A percentile compares a stretch with the other conserved stretches of the same genome.
Conservation (phyloP, 768 basidiomycete genomes). For the Multifurca ochricompacta region DNA sequence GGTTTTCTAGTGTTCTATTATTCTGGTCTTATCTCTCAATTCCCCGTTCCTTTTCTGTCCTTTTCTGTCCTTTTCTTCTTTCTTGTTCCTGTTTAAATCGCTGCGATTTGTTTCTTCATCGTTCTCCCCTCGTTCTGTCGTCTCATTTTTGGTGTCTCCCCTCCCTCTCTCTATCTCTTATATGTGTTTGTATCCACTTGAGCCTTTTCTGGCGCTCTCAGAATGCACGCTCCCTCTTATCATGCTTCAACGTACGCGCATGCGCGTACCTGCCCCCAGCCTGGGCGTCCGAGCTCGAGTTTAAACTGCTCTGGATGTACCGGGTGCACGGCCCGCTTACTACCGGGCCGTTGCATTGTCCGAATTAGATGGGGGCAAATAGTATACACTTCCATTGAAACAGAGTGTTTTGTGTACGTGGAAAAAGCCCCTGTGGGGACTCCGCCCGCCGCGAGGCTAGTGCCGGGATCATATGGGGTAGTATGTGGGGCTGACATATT, state of each 20-base stretch:
- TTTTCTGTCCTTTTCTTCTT: neutral
- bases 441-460: slow-evolving; percentile 67
- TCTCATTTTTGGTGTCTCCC: neutral
- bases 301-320: slow-evolving; percentile 8
- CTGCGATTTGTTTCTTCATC: neutral
- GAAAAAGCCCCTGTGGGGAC: slow-evolving; percentile 68
- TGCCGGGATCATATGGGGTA: slow-evolving; percentile 66
- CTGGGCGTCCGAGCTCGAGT: slow-evolving; percentile 12
- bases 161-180: neutral
- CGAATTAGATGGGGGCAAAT: slow-evolving; percentile 28
- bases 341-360: slow-evolving; percentile 8
- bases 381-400: slow-evolving; percentile 28
- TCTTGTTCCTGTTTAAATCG: slow-evolving; percentile 6
- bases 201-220: neutral
- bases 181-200: slow-evolving; percentile 10
- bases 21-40: no score
- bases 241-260: neutral
- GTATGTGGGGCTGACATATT: slow-evolving; percentile 76
- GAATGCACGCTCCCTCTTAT: slow-evolving; percentile 3
- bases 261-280: slow-evolving; percentile 3
- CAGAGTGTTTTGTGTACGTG: slow-evolving; percentile 28
- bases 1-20: neutral
- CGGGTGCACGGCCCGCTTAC: slow-evolving; percentile 14
- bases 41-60: neutral
- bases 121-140: neutral